Evolutionary conservation across 2,329 filamentous ascomycete genomes (phyloP), one percentile per base, ranked within the genome.

Genomic region (Incumbomyces lentus): DNA sequence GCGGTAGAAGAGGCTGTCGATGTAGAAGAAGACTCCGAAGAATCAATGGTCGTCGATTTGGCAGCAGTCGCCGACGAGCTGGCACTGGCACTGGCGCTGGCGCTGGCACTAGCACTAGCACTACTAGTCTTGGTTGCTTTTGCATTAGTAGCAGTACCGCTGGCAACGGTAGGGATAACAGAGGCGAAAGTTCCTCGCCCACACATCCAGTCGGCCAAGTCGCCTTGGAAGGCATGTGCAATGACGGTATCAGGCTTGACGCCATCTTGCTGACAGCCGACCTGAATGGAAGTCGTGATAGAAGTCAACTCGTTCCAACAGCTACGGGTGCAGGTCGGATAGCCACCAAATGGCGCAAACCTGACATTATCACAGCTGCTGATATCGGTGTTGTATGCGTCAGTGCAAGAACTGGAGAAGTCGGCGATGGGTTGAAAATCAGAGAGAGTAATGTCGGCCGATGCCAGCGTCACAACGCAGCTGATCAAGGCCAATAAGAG

Each of bases 131-230:
- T 33, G 13, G 36, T 46, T 2, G 36, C 37, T 26, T 40, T 46
- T 6, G 44, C 44, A 34, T 40, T 40, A 3, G 36, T 46, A 12
- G 44, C 36, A 6, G 44, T 46, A 29, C 42, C 42, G 35, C 36
- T 40, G 4, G 37, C 26, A 16, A 35, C 30, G 16, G 44, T 40
- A 7, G 44, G 19, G 13, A 30, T 22, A 4, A 22, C 36, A 29
- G 14, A 32, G 37, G 29, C 37, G 29, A 32, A 40, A 10, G 44
- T 33, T 30, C 37, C 37, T 33, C 26, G 18, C 6, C 19, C 36
- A 35, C 44, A 46, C 26, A 46, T 32, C 44, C 44, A 46, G n/a
- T 46, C 12, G 22, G 36, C 44, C 36, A 46, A 16, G 14, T 46
- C 37, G 22, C 44, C 44, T 40, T 40, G 36, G 29, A 46, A 46